A percentile compares a stretch with the other conserved stretches of the same genome.
phyloP scores from a whole-genome alignment of 805 yeast genomes.

The Myxozyma monticola region DNA sequence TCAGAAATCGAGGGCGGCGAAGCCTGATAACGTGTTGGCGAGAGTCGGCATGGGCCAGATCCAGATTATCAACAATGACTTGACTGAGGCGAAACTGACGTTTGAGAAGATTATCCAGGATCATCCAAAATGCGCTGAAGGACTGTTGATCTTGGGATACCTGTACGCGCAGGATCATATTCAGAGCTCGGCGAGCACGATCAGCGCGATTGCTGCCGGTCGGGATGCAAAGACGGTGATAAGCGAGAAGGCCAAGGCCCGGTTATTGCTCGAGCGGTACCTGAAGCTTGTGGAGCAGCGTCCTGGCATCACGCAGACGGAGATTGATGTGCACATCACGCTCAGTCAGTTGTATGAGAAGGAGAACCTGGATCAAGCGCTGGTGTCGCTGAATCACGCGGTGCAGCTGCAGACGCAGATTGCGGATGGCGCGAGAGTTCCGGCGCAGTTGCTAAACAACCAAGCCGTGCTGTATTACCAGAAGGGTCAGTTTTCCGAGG shows the following conservation, averaged over 20 bases:
- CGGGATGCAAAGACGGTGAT: constrained; percentile 33
- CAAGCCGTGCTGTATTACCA: constrained; percentile 79
- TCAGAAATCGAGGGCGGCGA: constrained; percentile 65
- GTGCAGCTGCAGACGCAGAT: constrained; percentile 49
- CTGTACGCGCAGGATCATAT: constrained; percentile 51
- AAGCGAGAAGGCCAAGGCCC: constrained; percentile 51
- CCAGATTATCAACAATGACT: constrained; percentile 67
- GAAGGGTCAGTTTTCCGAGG: constrained; percentile 58
- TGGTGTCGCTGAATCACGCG: constrained; percentile 62
- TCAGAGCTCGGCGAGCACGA: constrained; percentile 32
- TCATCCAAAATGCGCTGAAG: constrained; percentile 70
- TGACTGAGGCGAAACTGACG: constrained; percentile 82
- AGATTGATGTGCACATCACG: constrained; percentile 64
- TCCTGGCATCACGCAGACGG: constrained; percentile 52
- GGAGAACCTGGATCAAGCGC: constrained; percentile 62
- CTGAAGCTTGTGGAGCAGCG: constrained; percentile 58
- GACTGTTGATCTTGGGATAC: constrained; percentile 67
- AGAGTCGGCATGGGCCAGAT: constrained; percentile 85
- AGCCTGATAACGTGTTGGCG: constrained; percentile 63
- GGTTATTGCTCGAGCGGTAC: constrained; percentile 67
- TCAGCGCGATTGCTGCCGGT: constrained; percentile 16
- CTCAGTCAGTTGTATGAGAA: constrained; percentile 71
- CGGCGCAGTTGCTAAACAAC: constrained; percentile 61
- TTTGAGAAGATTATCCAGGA: constrained; percentile 71
- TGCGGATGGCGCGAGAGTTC: constrained; percentile 31